These are phyloP conservation scores for Pochonia chlamydosporia DNA, from an alignment of 2,329 filamentous ascomycete genomes.

Conservation along the genomic window DNA sequence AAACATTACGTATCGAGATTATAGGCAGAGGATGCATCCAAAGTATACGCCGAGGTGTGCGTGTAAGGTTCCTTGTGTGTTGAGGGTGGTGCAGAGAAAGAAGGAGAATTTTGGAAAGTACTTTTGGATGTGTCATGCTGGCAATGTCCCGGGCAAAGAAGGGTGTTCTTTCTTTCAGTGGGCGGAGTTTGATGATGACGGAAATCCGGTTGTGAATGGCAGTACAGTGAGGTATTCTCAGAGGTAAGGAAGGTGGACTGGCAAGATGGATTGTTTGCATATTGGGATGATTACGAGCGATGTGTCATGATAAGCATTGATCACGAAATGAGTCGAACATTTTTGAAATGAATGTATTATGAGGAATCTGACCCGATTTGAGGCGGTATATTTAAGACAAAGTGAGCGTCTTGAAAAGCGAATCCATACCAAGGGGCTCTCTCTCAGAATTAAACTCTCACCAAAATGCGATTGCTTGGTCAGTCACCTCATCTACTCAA, in stretches of 20 bases:
- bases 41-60: constrained; percentile 70
- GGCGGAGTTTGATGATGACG: constrained; percentile 83
- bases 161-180: constrained; percentile 77
- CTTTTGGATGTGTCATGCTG: constrained; percentile 89
- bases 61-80: constrained; percentile 61
- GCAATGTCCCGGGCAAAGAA: constrained; percentile 61
- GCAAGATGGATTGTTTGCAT: no score
- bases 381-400: not conserved
- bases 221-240: constrained; percentile 5
- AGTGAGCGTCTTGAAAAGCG: no score
- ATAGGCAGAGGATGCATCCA: constrained; percentile 72
- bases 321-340: no score
- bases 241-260: not conserved
- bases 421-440: no score
- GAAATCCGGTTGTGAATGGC: constrained; percentile 53
- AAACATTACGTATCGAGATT: constrained; percentile 91
- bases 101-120: constrained; percentile 72
- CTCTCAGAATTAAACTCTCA: no score
- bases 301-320: no score
- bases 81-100: constrained; percentile 76
- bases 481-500: no score
- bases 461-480: no score
- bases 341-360: no score
- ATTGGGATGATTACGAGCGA: no score
- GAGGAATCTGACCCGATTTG: not conserved